Evolutionary conservation across 306 rosid genomes (phyloP), one percentile per base, ranked within the genome.

Genomic region (Sicyos edulis): DNA sequence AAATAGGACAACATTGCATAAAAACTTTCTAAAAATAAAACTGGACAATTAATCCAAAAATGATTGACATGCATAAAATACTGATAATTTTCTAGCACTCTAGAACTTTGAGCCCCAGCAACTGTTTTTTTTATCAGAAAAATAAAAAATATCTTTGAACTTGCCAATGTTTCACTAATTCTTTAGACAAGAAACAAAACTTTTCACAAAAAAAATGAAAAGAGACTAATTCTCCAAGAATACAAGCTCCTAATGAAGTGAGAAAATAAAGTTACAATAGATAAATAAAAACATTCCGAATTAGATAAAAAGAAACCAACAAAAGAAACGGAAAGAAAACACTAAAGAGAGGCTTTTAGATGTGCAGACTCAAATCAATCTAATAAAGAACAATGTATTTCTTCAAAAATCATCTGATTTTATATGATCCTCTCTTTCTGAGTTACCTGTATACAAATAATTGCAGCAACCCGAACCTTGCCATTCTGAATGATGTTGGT

Each of bases 401-500:
- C 47, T 42, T 42, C 47, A 42, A 42, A 42, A 42, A 42, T 42
- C 47, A 11, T 42, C 47, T 42, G 47, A 42, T 42, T 42, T 42
- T 42, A 42, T 42, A 0, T 10, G 52, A 11, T 45, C 59, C 21
- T 14, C 22, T 51, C 42, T 73, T 58, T 47, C 17, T 12, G 75
- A 75, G 16, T 75, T 83, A 92, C 98, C 97, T 91, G 96, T 77
- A 93, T 82, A 74, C 97, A 93, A 78, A 78, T 77, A 65, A 88
- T 80, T 72, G 99, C 91, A 82, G 97, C 96, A 71, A 88, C 83
- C 79, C 99, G 85, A 72, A 93, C 87, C 83, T 84, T 88, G 20
- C 90, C 85, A 78, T 77, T 85, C 84, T 22, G 82, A 60, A 44
- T 77, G 72, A 78, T 81, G 59, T 78, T 80, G 76, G 54, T 73